These are phyloP conservation scores for Coprinopsis strossmayeri DNA, from an alignment of 768 basidiomycete genomes.

Conservation along the genomic window DNA sequence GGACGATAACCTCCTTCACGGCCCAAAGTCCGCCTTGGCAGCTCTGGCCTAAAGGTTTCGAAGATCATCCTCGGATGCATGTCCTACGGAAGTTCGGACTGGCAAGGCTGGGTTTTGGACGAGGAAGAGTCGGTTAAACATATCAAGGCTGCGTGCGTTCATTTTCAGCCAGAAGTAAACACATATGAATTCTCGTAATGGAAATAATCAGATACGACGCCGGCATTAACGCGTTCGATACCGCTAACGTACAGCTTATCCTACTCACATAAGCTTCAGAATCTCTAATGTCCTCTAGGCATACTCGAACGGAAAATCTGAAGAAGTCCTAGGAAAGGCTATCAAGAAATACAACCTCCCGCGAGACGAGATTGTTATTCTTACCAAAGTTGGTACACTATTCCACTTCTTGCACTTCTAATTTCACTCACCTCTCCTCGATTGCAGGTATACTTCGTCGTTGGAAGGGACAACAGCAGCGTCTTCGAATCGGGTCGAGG, in stretches of 20 bases:
- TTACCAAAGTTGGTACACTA: constrained; percentile 68
- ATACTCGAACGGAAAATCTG: constrained; percentile 62
- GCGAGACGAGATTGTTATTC: constrained; percentile 70
- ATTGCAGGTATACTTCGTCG: constrained; percentile 31
- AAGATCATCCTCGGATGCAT: constrained; percentile 60
- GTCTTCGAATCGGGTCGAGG: constrained; percentile 12
- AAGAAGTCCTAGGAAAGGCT: constrained; percentile 63
- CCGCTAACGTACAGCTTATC: constrained; percentile 34
- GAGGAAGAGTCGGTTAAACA: constrained; percentile 48
- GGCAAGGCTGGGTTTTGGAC: constrained; percentile 41
- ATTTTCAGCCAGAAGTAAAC: not conserved
- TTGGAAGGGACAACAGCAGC: constrained; percentile 18
- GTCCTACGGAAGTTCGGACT: constrained; percentile 49
- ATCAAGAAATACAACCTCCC: constrained; percentile 62
- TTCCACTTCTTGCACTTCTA: not conserved
- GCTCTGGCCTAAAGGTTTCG: constrained; percentile 57
- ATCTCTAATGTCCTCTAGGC: constrained; percentile 25
- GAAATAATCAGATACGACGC: constrained; percentile 58
- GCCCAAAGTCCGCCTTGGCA: constrained; percentile 37
- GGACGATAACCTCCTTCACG: not conserved
- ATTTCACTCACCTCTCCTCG: not conserved
- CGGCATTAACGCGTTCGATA: constrained; percentile 62
- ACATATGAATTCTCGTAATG: not conserved
- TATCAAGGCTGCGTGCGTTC: constrained; percentile 39
- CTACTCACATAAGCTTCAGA: not conserved